Percentiles rank a stretch among this genome's conserved stretches.
phyloP scores from a whole-genome alignment of 257 asterid species.

The Przewalskia tangutica region DNA sequence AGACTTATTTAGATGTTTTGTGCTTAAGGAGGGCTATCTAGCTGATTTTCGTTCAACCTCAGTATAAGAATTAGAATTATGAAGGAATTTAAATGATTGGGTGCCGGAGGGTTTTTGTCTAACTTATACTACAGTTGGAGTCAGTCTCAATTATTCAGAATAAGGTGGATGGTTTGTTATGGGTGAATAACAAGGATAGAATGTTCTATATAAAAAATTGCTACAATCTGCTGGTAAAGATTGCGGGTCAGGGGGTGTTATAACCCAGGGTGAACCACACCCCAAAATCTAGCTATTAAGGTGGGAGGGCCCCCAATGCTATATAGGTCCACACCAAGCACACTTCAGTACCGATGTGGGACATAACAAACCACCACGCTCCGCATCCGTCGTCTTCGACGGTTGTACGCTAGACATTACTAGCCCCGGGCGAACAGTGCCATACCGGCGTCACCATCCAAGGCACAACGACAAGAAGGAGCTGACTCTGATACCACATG shows the following conservation, averaged over 20 bases:
- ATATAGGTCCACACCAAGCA: too few relatives aligned
- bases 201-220: neutral
- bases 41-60: neutral
- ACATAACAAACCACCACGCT: too few relatives aligned
- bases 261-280: too few relatives aligned
- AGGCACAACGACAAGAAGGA: too few relatives aligned
- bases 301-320: too few relatives aligned
- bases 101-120: neutral
- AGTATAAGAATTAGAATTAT: neutral
- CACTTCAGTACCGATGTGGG: too few relatives aligned
- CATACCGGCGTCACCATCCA: too few relatives aligned
- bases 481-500: too few relatives aligned
- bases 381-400: too few relatives aligned
- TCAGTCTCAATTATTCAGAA: neutral
- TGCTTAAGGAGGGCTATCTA: neutral
- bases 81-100: neutral
- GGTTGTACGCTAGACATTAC: too few relatives aligned
- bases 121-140: neutral
- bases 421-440: too few relatives aligned
- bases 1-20: neutral
- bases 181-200: neutral
- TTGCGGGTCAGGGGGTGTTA: neutral
- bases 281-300: too few relatives aligned
- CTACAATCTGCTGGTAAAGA: neutral
- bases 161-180: neutral